Conservation (phyloP, 2,329 filamentous ascomycete genomes). For the Huntiella abstrusa region DNA sequence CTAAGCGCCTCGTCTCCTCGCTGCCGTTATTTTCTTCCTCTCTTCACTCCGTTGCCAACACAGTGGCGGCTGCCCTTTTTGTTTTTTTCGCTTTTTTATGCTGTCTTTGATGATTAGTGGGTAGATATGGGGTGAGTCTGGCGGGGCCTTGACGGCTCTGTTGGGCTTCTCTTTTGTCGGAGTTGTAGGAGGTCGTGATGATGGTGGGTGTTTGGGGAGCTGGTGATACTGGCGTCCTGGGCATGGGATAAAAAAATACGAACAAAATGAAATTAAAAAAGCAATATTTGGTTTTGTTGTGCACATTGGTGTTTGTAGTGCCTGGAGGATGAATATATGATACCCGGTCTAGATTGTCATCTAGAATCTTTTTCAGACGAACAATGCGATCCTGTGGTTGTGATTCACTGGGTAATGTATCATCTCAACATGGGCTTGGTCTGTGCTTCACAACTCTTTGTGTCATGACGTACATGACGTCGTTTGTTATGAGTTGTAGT, state of each 20-base stretch:
- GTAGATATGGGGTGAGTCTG: constrained; percentile 3
- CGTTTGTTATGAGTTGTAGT: too few species aligned
- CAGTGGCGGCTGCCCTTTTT: constrained; percentile 16
- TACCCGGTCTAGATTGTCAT: too few species aligned
- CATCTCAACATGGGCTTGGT: too few species aligned
- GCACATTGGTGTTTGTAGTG: background rate
- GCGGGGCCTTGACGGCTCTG: constrained; percentile 19
- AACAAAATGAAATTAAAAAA: constrained; percentile 13
- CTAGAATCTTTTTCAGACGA: too few species aligned
- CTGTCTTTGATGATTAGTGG: constrained; percentile 15
- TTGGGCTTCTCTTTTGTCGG: constrained; percentile 23
- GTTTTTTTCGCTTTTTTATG: constrained; percentile 27
- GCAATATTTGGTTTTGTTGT: background rate
- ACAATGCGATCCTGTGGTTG: too few species aligned
- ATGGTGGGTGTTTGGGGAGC: background rate
- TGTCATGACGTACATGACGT: too few species aligned
- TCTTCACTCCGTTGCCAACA: constrained; percentile 20
- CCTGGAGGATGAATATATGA: background rate
- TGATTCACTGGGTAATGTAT: too few species aligned
- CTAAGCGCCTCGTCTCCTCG: constrained; percentile 44
- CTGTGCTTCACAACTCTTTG: too few species aligned
- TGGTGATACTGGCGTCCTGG: too few species aligned
- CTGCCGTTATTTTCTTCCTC: constrained; percentile 25
- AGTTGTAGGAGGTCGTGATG: constrained; percentile 20
- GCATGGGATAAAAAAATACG: too few species aligned